A percentile compares a stretch with the other conserved stretches of the same genome.
Conservation (phyloP, 163 green algal genomes). For the Prototheca wickerhamii region DNA sequence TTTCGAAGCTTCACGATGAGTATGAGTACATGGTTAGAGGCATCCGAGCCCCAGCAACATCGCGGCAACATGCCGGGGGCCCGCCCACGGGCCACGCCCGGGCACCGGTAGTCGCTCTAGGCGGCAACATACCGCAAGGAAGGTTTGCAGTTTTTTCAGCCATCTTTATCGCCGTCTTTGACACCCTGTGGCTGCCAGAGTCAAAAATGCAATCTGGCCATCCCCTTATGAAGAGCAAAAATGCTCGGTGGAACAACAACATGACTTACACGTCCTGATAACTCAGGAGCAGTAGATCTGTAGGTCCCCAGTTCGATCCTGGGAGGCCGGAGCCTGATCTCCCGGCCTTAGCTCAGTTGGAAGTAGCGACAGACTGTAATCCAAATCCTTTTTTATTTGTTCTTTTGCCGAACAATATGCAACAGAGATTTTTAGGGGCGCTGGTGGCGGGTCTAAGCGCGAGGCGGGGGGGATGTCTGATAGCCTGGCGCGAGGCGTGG, state of each 20-base stretch:
- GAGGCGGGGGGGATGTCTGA: not conserved
- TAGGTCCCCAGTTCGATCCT: constrained; percentile 6
- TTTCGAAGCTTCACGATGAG: no score
- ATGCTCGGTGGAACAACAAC: not conserved
- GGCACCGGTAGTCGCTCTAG: no score
- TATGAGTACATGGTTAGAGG: no score
- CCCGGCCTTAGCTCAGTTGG: constrained; percentile 4
- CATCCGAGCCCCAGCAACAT: no score
- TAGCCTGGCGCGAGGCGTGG: not conserved
- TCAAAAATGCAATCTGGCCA: not conserved
- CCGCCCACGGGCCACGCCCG: no score
- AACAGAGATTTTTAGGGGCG: no score
- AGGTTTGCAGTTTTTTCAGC: no score
- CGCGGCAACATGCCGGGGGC: no score
- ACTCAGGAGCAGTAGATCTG: constrained; percentile 1
- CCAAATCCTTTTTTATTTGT: not conserved
- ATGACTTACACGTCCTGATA: constrained; percentile 1
- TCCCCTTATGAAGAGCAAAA: not conserved
- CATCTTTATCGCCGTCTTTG: no score
- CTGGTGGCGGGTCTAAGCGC: no score
- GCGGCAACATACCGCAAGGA: no score
- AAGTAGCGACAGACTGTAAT: constrained; percentile 7
- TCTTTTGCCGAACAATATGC: not conserved
- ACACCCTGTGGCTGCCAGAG: no score
- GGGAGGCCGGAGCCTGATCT: not conserved